Percentiles rank a stretch among this genome's conserved stretches.
phyloP scores from a whole-genome alignment of 257 asterid genomes.

The Ocimum tenuiflorum region DNA sequence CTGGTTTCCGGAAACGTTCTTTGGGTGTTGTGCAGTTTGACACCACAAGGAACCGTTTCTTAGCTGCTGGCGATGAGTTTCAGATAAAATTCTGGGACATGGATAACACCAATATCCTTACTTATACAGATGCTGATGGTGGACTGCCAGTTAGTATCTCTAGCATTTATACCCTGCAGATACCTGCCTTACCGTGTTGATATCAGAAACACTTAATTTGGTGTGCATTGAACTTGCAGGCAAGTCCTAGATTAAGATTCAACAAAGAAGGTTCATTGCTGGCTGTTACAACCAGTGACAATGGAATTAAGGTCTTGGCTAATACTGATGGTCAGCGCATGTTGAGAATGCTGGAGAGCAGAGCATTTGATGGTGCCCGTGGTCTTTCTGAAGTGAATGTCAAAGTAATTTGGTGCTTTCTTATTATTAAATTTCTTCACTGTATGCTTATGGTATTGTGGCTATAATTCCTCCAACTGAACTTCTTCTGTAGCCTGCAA shows the following conservation, averaged over 20 bases:
- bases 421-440: background rate
- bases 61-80: slow-evolving; percentile 93
- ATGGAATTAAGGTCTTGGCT: slow-evolving; percentile 88
- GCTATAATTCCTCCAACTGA: background rate
- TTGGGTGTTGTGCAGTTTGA: slow-evolving; percentile 89
- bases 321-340: slow-evolving; percentile 81
- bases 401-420: slow-evolving; percentile 40
- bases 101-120: slow-evolving; percentile 62
- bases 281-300: slow-evolving; percentile 87
- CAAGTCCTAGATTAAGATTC: slow-evolving; percentile 86
- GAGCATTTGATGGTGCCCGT: slow-evolving; percentile 82
- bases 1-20: slow-evolving; percentile 84
- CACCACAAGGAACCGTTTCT: slow-evolving; percentile 73
- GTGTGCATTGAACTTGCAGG: slow-evolving; percentile 44
- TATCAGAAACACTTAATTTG: slow-evolving; percentile 11
- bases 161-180: slow-evolving; percentile 19
- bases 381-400: slow-evolving; percentile 65
- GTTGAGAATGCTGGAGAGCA: slow-evolving; percentile 81
- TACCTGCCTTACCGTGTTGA: slow-evolving; percentile 11
- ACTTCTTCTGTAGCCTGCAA: slow-evolving; percentile 49
- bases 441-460: background rate
- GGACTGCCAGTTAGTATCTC: slow-evolving; percentile 80
- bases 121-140: slow-evolving; percentile 75
- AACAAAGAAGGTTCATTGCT: slow-evolving; percentile 90
- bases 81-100: slow-evolving; percentile 93